phyloP scores from a whole-genome alignment of 257 asterid genomes.

The Salvia miltiorrhiza region DNA sequence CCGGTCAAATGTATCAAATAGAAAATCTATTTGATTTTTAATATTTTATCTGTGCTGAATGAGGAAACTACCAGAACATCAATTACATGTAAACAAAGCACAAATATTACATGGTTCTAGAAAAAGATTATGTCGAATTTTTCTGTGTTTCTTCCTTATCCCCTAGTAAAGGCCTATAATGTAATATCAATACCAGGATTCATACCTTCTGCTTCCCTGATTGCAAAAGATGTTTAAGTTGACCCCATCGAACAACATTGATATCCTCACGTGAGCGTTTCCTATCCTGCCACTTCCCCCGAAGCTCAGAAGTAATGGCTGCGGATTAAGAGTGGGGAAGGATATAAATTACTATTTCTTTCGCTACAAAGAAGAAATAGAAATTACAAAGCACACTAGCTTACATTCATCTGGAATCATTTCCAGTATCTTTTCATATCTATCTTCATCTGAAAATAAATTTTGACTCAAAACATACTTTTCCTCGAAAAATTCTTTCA shows the following conservation, averaged over 20 bases:
- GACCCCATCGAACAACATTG: slow-evolving; percentile 69
- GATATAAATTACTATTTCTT: slow-evolving; percentile 2
- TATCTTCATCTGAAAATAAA: slow-evolving; percentile 59
- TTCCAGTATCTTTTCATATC: slow-evolving; percentile 74
- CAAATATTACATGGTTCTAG: neutral
- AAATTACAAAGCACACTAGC: slow-evolving; percentile 17
- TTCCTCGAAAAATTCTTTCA: slow-evolving; percentile 67
- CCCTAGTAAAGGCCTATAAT: neutral
- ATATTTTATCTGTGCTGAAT: neutral
- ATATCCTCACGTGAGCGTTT: slow-evolving; percentile 66
- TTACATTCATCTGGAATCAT: slow-evolving; percentile 93
- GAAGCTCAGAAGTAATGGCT: slow-evolving; percentile 80
- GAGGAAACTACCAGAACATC: neutral
- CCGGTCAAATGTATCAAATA: neutral
- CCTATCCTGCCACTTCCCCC: slow-evolving; percentile 72
- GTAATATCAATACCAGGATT: neutral
- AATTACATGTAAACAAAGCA: neutral
- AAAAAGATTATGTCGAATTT: neutral
- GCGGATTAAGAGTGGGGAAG: slow-evolving; percentile 22
- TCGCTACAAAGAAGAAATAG: slow-evolving; percentile 4
- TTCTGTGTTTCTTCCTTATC: neutral
- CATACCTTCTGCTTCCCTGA: slow-evolving; percentile 81
- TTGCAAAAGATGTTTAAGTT: slow-evolving; percentile 58
- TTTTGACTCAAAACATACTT: slow-evolving; percentile 54
- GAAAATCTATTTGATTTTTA: neutral